Evolutionary conservation across 2,329 filamentous ascomycete genomes (phyloP), one percentile per base, ranked within the genome.

Genomic region (Aspergillus brunneoviolaceus): DNA sequence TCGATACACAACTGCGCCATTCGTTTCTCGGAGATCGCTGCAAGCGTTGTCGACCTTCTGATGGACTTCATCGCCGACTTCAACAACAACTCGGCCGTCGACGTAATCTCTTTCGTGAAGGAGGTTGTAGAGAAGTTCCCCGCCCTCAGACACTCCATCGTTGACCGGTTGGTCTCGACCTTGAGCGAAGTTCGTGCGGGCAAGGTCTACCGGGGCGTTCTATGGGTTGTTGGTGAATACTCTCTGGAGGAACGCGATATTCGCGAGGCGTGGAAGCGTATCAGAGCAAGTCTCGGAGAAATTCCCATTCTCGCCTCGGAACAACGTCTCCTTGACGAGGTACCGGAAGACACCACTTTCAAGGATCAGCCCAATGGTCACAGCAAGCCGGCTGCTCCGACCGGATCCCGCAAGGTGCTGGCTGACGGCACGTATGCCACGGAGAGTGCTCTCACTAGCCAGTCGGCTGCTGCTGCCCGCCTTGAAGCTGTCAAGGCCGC

Each of bases 1-100:
- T 92, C 93, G 42, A 99, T 99, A 72, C 95, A 99, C 77, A 92
- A 96, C 75, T 98, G 95, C 76, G 95, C 95, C 69, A 98, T 99
- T 83, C 97, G 96, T 74, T 98, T 98, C 81, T 98, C 95, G 11
- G 94, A 99, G 77, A 94, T 99, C 63, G 95, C 95, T 27, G 91
- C 94, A 50, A 98, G 92, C 72, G 95, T 99, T 16, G 95, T 99
- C 57, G 95, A 95, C 66, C 85, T 97, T 49, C 85, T 99, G 57
- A 99, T 99, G 95, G 95, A 99, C 77, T 98, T 98, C 74, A 97
- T 99, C 71, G 92, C 91, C 55, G 95, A 99, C 76, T 97, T 98
- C 76, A 98, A 96, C 82, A 97, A 96, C 72, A 90, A 91, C 49
- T 96, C 94, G 1, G 95, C 95, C 1, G 91, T 99, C 31, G 95